Evolutionary conservation across 2,329 filamentous ascomycete species (phyloP).

Genomic region (Botrytis squamosa): DNA sequence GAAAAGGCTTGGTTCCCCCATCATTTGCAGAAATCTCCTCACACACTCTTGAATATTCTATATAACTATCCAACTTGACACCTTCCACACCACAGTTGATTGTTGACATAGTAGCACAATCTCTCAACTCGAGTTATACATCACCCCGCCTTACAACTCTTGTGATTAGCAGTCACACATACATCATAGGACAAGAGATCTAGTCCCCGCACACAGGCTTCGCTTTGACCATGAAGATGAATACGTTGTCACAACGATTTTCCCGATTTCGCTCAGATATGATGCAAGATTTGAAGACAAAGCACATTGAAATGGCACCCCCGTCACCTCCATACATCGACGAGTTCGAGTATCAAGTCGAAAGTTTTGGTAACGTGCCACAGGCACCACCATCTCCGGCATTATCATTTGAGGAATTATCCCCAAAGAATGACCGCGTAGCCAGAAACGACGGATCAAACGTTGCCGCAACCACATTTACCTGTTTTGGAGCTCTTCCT

Average conservation of each 20-base stretch:
- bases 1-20: neutral
- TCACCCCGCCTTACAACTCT: neutral
- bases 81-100: neutral
- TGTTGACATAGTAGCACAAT: neutral
- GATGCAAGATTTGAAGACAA: neutral
- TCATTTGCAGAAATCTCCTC: neutral
- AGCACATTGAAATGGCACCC: neutral
- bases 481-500: slow-evolving; percentile 3
- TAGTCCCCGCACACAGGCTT: neutral
- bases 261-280: neutral
- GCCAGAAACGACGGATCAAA: neutral
- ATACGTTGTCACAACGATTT: neutral
- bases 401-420: slow-evolving; percentile 17
- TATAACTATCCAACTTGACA: neutral
- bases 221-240: neutral
- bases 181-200: neutral
- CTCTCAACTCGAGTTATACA: neutral
- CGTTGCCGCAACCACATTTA: slow-evolving; percentile 2
- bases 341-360: slow-evolving; percentile 19
- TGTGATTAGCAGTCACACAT: neutral
- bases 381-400: slow-evolving; percentile 1
- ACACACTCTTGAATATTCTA: neutral
- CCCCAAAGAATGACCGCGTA: neutral
- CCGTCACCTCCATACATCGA: slow-evolving; percentile 5
- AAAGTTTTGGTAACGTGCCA: neutral